These are phyloP conservation scores for Parvularia atlantis DNA, from an alignment of 78 protist genomes.

Conservation along the genomic window DNA sequence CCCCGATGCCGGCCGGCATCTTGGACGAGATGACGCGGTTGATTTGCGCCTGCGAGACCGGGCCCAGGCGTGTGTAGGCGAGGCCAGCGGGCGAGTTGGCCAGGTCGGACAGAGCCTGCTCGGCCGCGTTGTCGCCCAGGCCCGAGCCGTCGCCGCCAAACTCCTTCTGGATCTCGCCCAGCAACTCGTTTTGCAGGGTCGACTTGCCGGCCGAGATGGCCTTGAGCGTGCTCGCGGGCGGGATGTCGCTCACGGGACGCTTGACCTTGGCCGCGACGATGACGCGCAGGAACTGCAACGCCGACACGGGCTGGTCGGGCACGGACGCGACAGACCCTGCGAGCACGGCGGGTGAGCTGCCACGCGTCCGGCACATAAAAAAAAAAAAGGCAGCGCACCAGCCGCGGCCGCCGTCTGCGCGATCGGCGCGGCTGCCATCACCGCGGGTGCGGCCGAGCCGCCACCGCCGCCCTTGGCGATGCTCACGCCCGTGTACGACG, in stretches of 20 bases:
- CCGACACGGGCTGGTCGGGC: conserved; percentile 14
- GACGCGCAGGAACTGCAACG: conserved; percentile 14
- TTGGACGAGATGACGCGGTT: no score
- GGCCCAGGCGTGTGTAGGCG: no score
- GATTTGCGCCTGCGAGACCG: no score
- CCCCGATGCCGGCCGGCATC: no score
- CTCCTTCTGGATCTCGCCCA: conserved; percentile 45
- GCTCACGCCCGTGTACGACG: background rate
- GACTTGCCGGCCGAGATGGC: conserved; percentile 38
- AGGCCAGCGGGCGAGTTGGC: no score
- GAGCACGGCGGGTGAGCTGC: background rate
- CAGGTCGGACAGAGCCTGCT: conserved; percentile 6
- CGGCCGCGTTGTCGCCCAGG: conserved; percentile 14
- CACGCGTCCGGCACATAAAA: background rate
- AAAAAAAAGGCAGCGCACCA: background rate
- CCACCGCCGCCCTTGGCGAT: background rate
- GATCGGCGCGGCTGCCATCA: background rate
- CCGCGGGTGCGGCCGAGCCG: background rate
- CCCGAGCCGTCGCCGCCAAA: conserved; percentile 10
- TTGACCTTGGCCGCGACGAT: conserved; percentile 24
- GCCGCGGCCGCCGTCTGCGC: background rate
- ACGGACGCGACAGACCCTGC: conserved; percentile 16
- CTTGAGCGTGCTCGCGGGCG: no score
- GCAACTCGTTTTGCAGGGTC: conserved; percentile 47
- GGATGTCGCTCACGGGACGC: conserved; percentile 3